Percentiles rank a stretch among this genome's conserved stretches.
Conservation (phyloP, 768 basidiomycete species). For the Trametes cubensis region DNA sequence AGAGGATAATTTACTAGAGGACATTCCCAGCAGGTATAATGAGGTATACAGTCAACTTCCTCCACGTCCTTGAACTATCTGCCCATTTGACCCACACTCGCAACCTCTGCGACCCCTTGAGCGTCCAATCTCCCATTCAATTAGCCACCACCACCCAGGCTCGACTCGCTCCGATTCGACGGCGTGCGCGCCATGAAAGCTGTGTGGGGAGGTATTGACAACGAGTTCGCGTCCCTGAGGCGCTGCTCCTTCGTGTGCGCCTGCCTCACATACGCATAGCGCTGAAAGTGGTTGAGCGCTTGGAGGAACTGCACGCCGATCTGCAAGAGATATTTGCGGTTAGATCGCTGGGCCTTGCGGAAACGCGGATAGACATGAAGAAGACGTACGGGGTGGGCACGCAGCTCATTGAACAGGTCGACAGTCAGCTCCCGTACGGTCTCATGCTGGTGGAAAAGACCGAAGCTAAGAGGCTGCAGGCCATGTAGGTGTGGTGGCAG, state of each 20-base stretch:
- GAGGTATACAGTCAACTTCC: too few species aligned
- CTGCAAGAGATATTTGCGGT: slow-evolving; percentile 40
- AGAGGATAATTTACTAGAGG: too few species aligned
- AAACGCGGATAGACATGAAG: background rate
- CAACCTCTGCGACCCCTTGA: background rate
- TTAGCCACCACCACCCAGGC: slow-evolving; percentile 37
- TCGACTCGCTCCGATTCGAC: slow-evolving; percentile 50
- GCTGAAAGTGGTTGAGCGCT: slow-evolving; percentile 85
- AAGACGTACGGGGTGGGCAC: slow-evolving; percentile 68
- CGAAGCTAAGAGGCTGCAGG: slow-evolving; percentile 82
- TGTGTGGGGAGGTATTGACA: slow-evolving; percentile 36
- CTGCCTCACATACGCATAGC: slow-evolving; percentile 84
- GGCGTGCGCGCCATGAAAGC: slow-evolving; percentile 40
- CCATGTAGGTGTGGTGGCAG: slow-evolving; percentile 80
- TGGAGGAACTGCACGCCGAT: slow-evolving; percentile 79
- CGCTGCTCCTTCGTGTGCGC: slow-evolving; percentile 66
- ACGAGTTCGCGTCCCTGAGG: slow-evolving; percentile 38
- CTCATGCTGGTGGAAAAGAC: slow-evolving; percentile 87
- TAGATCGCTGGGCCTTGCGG: slow-evolving; percentile 1
- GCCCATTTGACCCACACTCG: background rate
- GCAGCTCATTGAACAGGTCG: slow-evolving; percentile 80
- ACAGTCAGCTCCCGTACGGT: slow-evolving; percentile 76
- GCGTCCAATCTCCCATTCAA: background rate
- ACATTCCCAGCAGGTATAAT: too few species aligned
- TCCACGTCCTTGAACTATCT: too few species aligned